A percentile compares a stretch with the other conserved stretches of the same genome.
These are phyloP conservation scores for Suhomyces vadensis DNA, from an alignment of 805 yeast species.

Conservation along the genomic window DNA sequence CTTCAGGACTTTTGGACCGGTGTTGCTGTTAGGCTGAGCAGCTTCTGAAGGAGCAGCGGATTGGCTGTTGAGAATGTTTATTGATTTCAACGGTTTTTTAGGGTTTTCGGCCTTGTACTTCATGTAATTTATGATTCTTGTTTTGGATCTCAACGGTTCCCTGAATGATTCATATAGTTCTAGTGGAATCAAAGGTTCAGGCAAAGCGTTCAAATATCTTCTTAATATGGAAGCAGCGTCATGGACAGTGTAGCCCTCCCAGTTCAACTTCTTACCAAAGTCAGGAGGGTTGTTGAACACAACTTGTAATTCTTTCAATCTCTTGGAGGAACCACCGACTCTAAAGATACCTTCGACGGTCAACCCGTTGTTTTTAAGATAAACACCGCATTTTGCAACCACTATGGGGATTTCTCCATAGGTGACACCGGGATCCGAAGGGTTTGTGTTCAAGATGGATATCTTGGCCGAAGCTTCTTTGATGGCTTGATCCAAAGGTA, in stretches of 20 bases:
- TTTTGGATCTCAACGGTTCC: constrained; percentile 64
- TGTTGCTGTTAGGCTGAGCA: constrained; percentile 5
- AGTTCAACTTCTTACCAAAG: constrained; percentile 81
- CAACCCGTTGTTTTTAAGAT: constrained; percentile 72
- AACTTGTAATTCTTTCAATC: constrained; percentile 82
- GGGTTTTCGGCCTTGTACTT: constrained; percentile 55
- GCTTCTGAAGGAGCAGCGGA: constrained; percentile 1
- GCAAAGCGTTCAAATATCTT: constrained; percentile 80
- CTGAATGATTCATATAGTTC: constrained; percentile 75
- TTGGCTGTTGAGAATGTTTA: background rate
- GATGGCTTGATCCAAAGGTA: constrained; percentile 69
- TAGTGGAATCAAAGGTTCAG: constrained; percentile 89
- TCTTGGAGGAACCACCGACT: constrained; percentile 85
- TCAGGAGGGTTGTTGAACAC: constrained; percentile 85
- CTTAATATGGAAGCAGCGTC: constrained; percentile 93
- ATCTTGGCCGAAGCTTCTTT: constrained; percentile 76
- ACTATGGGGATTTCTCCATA: constrained; percentile 91
- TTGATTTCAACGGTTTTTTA: constrained; percentile 11
- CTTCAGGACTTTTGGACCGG: background rate
- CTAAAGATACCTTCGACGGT: constrained; percentile 89
- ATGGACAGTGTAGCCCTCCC: constrained; percentile 95
- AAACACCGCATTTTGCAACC: constrained; percentile 95
- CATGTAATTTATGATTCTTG: constrained; percentile 66
- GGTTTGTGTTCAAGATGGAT: constrained; percentile 51
- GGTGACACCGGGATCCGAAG: constrained; percentile 61